phyloP scores from a whole-genome alignment of 108 stramenopile species.

The Cyclostephanos tholiformis region DNA sequence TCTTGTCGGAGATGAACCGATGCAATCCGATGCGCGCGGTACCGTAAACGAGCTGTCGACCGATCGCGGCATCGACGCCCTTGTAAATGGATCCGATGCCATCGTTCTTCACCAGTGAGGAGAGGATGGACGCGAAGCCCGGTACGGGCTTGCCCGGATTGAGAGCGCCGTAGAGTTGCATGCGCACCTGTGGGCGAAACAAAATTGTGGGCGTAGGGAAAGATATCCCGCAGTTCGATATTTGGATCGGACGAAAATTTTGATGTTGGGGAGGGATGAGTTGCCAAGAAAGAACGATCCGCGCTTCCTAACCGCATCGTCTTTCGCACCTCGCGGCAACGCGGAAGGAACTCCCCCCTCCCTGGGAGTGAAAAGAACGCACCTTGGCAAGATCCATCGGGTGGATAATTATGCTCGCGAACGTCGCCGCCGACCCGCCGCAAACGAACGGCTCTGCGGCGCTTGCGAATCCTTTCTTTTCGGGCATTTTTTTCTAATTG shows the following conservation, averaged over 20 bases:
- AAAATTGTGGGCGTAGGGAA: not conserved
- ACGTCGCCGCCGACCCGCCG: constrained; percentile 94
- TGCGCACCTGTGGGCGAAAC: constrained; percentile 54
- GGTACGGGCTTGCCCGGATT: constrained; percentile 91
- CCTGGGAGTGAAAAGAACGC: not conserved
- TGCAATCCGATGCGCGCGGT: constrained; percentile 99
- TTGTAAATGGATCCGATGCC: constrained; percentile 86
- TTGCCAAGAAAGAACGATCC: constrained; percentile 2
- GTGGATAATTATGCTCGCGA: constrained; percentile 92
- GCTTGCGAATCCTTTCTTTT: constrained; percentile 57
- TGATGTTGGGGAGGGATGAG: not conserved
- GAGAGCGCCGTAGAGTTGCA: constrained; percentile 92
- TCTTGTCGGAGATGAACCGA: constrained; percentile 90
- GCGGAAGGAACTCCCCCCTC: not conserved
- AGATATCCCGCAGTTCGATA: not conserved
- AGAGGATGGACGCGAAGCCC: constrained; percentile 69
- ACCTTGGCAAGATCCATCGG: constrained; percentile 98
- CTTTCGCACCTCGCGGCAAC: too few species aligned
- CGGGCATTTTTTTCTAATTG: constrained; percentile 40
- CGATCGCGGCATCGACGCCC: constrained; percentile 95
- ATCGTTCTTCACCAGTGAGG: constrained; percentile 77
- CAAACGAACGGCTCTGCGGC: constrained; percentile 86
- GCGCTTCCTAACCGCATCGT: too few species aligned
- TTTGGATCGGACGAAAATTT: not conserved
- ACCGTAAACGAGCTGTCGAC: constrained; percentile 97